Evolutionary conservation across 306 rosid genomes (phyloP).

Genomic region (Sesbania bispinosa): DNA sequence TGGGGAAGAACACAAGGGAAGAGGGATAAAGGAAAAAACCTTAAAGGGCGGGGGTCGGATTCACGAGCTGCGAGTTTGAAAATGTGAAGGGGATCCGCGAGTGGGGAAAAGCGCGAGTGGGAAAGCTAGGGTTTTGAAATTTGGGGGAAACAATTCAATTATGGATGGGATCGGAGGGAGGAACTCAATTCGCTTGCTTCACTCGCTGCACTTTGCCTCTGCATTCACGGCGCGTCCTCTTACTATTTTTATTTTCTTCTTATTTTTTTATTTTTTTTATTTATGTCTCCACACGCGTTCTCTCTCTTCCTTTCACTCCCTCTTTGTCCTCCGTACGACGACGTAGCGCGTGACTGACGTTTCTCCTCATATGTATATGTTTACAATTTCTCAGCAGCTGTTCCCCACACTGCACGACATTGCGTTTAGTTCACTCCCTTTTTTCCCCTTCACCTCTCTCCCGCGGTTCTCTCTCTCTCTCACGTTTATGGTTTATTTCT

Average conservation of each 20-base stretch:
- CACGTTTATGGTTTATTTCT: no score
- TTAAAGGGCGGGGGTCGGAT: conserved; percentile 32
- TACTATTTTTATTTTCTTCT: not conserved
- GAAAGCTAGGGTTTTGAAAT: conserved; percentile 39
- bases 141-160: conserved; percentile 34
- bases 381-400: not conserved
- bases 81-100: conserved; percentile 38
- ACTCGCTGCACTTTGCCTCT: conserved; percentile 38
- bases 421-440: conserved; percentile 27
- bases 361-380: not conserved
- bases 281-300: conserved; percentile 32
- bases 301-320: not conserved
- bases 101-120: conserved; percentile 51
- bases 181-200: conserved; percentile 46
- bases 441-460: no score
- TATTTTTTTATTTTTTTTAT: not conserved
- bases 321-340: not conserved
- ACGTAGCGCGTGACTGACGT: conserved; percentile 36
- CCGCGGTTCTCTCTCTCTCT: no score
- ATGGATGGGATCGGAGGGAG: conserved; percentile 37
- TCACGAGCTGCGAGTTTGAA: conserved; percentile 23
- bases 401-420: conserved; percentile 21
- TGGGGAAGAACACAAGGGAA: not conserved
- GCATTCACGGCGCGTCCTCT: conserved; percentile 43
- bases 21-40: conserved; percentile 15